These are phyloP conservation scores for Plantago ovata DNA, from an alignment of 257 asterid species.

Conservation along the genomic window DNA sequence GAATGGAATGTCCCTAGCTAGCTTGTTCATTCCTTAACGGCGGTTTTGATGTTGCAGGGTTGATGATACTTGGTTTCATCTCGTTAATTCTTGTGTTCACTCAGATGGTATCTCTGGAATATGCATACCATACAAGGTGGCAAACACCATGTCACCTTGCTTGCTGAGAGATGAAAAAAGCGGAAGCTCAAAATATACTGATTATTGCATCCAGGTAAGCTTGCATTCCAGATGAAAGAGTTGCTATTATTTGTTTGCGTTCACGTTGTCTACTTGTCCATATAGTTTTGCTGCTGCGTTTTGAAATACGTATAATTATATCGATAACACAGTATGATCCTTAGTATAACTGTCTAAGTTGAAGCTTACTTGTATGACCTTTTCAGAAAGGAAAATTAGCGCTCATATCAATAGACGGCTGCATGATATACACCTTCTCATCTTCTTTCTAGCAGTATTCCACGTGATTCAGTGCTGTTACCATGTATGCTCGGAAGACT, in stretches of 20 bases:
- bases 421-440: slow-evolving; percentile 91
- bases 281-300: no score
- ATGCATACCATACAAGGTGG: slow-evolving; percentile 70
- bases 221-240: not conserved
- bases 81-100: slow-evolving; percentile 77
- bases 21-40: slow-evolving; percentile 11
- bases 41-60: slow-evolving; percentile 50
- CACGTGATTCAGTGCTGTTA: slow-evolving; percentile 76
- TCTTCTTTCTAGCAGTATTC: slow-evolving; percentile 84
- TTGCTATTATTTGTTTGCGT: no score
- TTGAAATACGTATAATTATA: no score
- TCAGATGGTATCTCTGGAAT: slow-evolving; percentile 82
- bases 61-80: slow-evolving; percentile 97
- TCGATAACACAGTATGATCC: no score
- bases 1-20: not conserved
- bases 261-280: no score
- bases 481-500: slow-evolving; percentile 91
- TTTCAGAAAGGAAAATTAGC: slow-evolving; percentile 48
- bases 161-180: slow-evolving; percentile 10
- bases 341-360: no score
- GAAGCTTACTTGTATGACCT: not conserved
- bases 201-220: slow-evolving; percentile 49
- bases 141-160: slow-evolving; percentile 77
- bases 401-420: slow-evolving; percentile 67
- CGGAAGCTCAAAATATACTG: not conserved